A percentile compares a stretch with the other conserved stretches of the same genome.
Evolutionary conservation across 306 rosid species (phyloP).

Genomic region (Vachellia pachyceras): DNA sequence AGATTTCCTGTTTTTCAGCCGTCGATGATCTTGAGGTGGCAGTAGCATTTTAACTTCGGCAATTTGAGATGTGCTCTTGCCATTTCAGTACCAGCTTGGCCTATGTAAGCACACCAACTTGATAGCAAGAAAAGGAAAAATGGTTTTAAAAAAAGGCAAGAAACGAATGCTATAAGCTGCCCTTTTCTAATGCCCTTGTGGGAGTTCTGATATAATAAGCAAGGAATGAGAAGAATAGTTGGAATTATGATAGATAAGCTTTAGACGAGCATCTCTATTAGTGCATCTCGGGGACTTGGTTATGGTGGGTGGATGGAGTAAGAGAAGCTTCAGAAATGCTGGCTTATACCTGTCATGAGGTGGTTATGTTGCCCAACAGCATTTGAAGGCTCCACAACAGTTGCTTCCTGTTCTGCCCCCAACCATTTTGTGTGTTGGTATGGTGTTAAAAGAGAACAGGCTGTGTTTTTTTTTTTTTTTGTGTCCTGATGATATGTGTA

Average conservation of each 20-base stretch:
- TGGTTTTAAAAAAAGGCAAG: neutral
- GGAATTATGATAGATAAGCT: constrained; percentile 41
- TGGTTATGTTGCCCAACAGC: constrained; percentile 44
- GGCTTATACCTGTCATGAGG: constrained; percentile 42
- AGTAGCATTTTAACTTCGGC: constrained; percentile 36
- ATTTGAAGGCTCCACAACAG: constrained; percentile 39
- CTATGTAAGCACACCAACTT: constrained; percentile 26
- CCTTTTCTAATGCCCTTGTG: constrained; percentile 38
- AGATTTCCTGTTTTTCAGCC: constrained; percentile 85
- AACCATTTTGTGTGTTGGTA: constrained; percentile 38
- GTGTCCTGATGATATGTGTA: constrained; percentile 55
- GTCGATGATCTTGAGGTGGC: constrained; percentile 44
- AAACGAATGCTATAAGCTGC: constrained; percentile 25
- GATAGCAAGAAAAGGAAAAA: constrained; percentile 20
- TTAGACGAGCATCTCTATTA: constrained; percentile 27
- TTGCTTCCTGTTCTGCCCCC: constrained; percentile 30
- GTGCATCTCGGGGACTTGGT: constrained; percentile 37
- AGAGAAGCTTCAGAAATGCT: constrained; percentile 49
- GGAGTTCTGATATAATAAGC: constrained; percentile 41
- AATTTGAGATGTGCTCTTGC: constrained; percentile 36
- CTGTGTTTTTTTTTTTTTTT: constrained; percentile 56
- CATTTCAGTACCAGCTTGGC: constrained; percentile 34
- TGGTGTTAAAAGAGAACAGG: constrained; percentile 54
- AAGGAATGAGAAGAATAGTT: constrained; percentile 18
- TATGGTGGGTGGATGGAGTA: constrained; percentile 43